Conservation (phyloP, 179 eudicot species). For the Silene coronaria region DNA sequence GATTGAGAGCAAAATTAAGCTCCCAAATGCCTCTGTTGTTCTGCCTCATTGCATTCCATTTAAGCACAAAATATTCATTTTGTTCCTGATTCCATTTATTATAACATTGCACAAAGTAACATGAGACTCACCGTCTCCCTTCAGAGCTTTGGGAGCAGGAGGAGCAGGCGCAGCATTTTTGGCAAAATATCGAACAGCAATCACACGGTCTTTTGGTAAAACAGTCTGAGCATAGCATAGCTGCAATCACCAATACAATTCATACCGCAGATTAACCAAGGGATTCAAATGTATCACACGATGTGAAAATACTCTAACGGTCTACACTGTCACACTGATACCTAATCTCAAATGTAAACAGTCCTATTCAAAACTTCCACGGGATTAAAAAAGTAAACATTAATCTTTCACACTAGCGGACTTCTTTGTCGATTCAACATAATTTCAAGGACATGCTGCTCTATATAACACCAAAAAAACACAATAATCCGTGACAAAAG, state of each 20-base stretch:
- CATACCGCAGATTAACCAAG: not conserved
- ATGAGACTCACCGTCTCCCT: constrained; percentile 82
- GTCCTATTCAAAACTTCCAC: not conserved
- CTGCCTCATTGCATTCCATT: not conserved
- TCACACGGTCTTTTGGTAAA: constrained; percentile 41
- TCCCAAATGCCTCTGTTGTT: not conserved
- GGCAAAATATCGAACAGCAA: constrained; percentile 56
- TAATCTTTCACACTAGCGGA: not conserved
- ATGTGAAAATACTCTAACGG: not conserved
- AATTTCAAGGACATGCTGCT: not conserved
- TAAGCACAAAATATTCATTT: not conserved
- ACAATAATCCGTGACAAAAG: no score
- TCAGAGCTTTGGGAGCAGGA: constrained; percentile 43
- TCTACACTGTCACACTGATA: not conserved
- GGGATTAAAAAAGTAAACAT: no score
- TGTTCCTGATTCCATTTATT: not conserved
- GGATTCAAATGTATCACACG: not conserved
- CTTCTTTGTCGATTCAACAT: not conserved
- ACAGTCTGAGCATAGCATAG: constrained; percentile 39
- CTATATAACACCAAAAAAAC: not conserved
- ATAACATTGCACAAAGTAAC: not conserved
- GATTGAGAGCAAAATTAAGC: not conserved
- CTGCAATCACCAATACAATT: constrained; percentile 30
- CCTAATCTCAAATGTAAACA: not conserved
- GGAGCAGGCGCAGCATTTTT: constrained; percentile 54